Conservation (phyloP, 768 basidiomycete genomes). For the Clitopilus passeckerianus region DNA sequence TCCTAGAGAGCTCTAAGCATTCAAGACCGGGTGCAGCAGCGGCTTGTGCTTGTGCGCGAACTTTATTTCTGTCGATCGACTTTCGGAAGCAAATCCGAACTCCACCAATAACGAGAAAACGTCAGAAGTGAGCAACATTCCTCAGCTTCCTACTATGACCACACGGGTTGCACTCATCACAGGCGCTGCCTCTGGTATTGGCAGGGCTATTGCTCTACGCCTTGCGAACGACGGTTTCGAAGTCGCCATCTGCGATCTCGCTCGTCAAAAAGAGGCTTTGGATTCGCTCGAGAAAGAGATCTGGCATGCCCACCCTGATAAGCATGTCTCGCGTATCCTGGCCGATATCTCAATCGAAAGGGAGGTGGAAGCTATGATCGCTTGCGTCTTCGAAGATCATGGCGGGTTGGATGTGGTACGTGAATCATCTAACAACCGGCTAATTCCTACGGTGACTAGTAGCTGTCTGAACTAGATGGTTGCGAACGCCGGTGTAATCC, state of each 20-base stretch:
- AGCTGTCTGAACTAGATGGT: constrained; percentile 21
- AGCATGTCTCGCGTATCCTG: constrained; percentile 2
- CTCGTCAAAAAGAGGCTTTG: constrained; percentile 6
- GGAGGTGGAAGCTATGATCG: constrained; percentile 30
- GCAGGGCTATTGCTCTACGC: constrained; percentile 34
- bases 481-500: constrained; percentile 28
- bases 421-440: neutral
- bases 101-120: no score
- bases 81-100: no score
- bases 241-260: constrained; percentile 31
- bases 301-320: constrained; percentile 5
- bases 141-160: neutral
- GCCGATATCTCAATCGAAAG: constrained; percentile 28
- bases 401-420: constrained; percentile 26
- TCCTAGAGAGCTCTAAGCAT: no score
- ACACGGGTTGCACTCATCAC: constrained; percentile 13
- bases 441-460: neutral
- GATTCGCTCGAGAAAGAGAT: constrained; percentile 9
- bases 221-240: constrained; percentile 38
- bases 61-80: no score
- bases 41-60: no score
- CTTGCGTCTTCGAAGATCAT: constrained; percentile 6
- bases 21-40: no score
- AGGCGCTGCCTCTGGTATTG: constrained; percentile 32
- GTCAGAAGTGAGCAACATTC: no score